phyloP scores from a whole-genome alignment of 78 protist species.

The Creolimax fragrantissima region DNA sequence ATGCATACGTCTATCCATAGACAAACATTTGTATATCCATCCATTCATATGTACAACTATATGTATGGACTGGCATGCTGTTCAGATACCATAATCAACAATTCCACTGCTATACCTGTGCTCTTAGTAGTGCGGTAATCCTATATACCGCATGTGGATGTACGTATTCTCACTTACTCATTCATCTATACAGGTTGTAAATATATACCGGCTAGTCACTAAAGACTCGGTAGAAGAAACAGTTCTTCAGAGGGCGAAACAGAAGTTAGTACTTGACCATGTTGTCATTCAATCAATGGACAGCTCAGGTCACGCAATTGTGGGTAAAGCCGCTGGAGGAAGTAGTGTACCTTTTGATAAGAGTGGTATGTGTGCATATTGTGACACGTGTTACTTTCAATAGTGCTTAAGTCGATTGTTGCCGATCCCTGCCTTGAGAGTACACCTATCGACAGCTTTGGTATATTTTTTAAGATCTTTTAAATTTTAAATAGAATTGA shows the following conservation, averaged over 20 bases:
- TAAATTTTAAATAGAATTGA: neutral
- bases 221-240: conserved; percentile 43
- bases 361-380: too few relatives aligned
- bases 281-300: conserved; percentile 50
- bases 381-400: too few relatives aligned
- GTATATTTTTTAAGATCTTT: too few relatives aligned
- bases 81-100: too few relatives aligned
- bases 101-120: too few relatives aligned
- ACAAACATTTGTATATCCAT: neutral
- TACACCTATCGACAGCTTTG: neutral
- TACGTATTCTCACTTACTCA: neutral
- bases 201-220: conserved; percentile 34
- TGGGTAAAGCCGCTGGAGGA: neutral
- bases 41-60: neutral
- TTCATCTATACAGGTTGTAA: neutral
- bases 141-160: neutral
- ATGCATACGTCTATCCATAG: neutral
- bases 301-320: conserved; percentile 5
- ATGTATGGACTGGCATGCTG: too few relatives aligned
- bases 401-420: neutral
- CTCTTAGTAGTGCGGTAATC: too few relatives aligned
- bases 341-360: neutral
- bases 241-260: conserved; percentile 33
- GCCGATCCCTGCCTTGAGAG: neutral
- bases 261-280: conserved; percentile 43